A percentile compares a stretch with the other conserved stretches of the same genome.
These are phyloP conservation scores for Hypocreales sp. DNA, from an alignment of 2,329 filamentous ascomycete genomes.

Conservation along the genomic window DNA sequence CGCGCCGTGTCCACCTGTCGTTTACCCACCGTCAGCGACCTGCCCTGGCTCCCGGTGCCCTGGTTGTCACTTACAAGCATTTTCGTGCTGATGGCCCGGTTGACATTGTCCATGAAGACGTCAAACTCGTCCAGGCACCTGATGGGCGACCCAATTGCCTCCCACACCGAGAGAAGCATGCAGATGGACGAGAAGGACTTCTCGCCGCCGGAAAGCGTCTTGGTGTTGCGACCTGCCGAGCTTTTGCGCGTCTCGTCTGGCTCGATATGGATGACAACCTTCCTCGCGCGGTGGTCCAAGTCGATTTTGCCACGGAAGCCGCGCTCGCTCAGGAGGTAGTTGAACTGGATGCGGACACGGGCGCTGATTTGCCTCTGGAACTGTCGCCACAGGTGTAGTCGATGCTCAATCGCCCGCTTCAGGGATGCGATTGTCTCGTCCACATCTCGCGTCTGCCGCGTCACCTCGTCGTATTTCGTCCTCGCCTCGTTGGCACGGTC, in stretches of 20 bases:
- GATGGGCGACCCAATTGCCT: slow-evolving; percentile 92
- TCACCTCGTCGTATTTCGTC: slow-evolving; percentile 26
- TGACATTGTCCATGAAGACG: slow-evolving; percentile 98
- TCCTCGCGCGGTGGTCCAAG: slow-evolving; percentile 60
- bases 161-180: slow-evolving; percentile 83
- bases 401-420: slow-evolving; percentile 47
- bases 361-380: slow-evolving; percentile 79
- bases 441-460: slow-evolving; percentile 22
- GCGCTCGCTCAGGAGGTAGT: slow-evolving; percentile 75
- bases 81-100: slow-evolving; percentile 80
- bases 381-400: slow-evolving; percentile 59
- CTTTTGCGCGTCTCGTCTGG: slow-evolving; percentile 54
- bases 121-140: slow-evolving; percentile 96
- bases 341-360: slow-evolving; percentile 75
- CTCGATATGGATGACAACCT: slow-evolving; percentile 64
- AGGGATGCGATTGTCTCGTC: slow-evolving; percentile 26
- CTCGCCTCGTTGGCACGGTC: slow-evolving; percentile 26
- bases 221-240: slow-evolving; percentile 63
- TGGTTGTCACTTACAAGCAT: slow-evolving; percentile 56
- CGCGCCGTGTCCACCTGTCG: slow-evolving; percentile 75
- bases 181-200: slow-evolving; percentile 98
- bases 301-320: slow-evolving; percentile 72
- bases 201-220: slow-evolving; percentile 87
- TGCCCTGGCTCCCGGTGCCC: no score
- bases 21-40: no score